Evolutionary conservation across 1,284 basidiomycete species (phyloP), one percentile per base, ranked within the genome.

Genomic region (Malassezia cuniculi): DNA sequence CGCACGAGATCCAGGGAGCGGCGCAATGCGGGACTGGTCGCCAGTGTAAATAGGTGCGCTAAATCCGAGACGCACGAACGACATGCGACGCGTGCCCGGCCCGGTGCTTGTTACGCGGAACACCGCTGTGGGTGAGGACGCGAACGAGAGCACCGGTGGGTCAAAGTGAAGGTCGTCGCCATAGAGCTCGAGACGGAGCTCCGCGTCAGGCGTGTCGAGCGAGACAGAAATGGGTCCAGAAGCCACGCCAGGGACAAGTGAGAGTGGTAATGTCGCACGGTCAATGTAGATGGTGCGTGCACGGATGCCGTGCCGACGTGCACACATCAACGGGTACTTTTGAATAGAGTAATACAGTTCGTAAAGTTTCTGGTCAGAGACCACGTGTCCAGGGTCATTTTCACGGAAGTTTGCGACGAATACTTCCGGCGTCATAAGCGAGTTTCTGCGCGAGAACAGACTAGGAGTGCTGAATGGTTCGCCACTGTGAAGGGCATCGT

Each of bases 401-500:
- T 45, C 49, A 2, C 63, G 38, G 26, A 64, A 56, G 16, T 50
- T 46, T 2, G 18, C 22, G 10, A 62, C 39, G 26, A 66, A 66
- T 16, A 52, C 51, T 0, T 31, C 17, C 31, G 52, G 51, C 11
- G 39, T 37, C 7, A 58, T 31, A 11, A 42, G 41, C 1, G 37
- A 39, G 15, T 47, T 46, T 2, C 51, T 38, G 9, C 31, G 48
- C 21, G 52, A 46, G 36, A 58, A 61, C 18, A 56, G 21, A 6
- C 50, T 51, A 0, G 57, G 55, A 10, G 55, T 48, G 11, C 24
- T 10, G n/a, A n/a, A n/a, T n/a, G n/a, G n/a, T n/a, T n/a, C n/a
- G 8, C 27, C 27, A 2, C 47, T 41, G 44, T 66, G 60, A 28
- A 63, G 40, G 22, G 59, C 58, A 33, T 63, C 82, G 60, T 87